phyloP scores from a whole-genome alignment of 192 early-diverging fungal species.

The Coemansia sp. region DNA sequence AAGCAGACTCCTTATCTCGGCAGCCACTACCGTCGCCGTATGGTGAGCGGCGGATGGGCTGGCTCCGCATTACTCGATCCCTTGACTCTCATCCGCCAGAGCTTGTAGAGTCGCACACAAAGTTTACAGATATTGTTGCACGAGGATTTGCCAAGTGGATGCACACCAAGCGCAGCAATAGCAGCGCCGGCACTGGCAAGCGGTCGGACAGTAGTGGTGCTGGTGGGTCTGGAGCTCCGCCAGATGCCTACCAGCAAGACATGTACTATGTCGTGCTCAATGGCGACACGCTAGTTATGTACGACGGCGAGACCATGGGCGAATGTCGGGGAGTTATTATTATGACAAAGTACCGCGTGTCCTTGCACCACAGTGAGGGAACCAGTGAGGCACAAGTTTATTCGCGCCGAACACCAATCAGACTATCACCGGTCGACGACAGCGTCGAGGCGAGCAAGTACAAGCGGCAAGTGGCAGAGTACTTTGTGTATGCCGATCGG shows the following conservation, averaged over 20 bases:
- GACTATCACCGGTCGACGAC: slow-evolving; percentile 36
- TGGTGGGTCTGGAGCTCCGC: slow-evolving; percentile 12
- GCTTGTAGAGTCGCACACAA: slow-evolving; percentile 17
- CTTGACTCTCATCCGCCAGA: slow-evolving; percentile 26
- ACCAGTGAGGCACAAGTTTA: slow-evolving; percentile 69
- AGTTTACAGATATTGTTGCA: slow-evolving; percentile 43
- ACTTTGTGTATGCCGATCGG: slow-evolving; percentile 64
- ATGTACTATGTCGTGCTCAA: slow-evolving; percentile 76
- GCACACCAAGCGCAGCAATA: slow-evolving; percentile 24
- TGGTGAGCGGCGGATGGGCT: slow-evolving; percentile 43
- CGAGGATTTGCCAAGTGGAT: slow-evolving; percentile 53
- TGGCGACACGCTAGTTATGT: slow-evolving; percentile 80
- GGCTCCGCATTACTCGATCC: slow-evolving; percentile 52
- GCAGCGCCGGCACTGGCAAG: slow-evolving; percentile 14
- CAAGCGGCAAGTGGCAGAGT: slow-evolving; percentile 43
- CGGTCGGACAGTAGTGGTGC: slow-evolving; percentile 20
- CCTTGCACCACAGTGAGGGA: slow-evolving; percentile 53
- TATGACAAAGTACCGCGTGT: slow-evolving; percentile 67
- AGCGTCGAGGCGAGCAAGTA: slow-evolving; percentile 17
- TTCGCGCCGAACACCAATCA: slow-evolving; percentile 60
- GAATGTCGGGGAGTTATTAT: slow-evolving; percentile 83
- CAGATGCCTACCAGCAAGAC: slow-evolving; percentile 40
- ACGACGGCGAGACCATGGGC: slow-evolving; percentile 73
- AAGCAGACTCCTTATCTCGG: background rate
- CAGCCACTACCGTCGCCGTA: slow-evolving; percentile 31